Percentiles rank a stretch among this genome's conserved stretches.
Conservation (phyloP, 768 basidiomycete species). For the Trametes cubensis region DNA sequence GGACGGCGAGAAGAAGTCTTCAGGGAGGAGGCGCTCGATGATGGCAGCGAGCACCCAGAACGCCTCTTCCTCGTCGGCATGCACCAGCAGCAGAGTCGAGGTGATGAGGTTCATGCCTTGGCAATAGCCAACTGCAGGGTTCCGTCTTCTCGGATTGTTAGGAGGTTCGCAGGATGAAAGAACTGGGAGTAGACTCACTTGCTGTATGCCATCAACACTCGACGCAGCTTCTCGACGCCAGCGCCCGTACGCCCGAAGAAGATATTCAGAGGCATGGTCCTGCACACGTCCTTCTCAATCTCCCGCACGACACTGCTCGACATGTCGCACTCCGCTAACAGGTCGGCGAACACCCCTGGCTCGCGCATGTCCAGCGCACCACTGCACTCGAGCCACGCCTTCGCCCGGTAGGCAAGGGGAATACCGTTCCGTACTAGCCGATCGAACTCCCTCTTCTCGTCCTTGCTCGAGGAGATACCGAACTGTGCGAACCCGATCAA, state of each 20-base stretch:
- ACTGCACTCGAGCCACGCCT: constrained; percentile 92
- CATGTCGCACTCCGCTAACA: constrained; percentile 58
- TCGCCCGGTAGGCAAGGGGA: constrained; percentile 83
- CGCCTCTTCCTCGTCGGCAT: constrained; percentile 95
- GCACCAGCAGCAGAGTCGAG: constrained; percentile 89
- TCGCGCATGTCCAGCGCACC: constrained; percentile 91
- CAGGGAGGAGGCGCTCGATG: constrained; percentile 85
- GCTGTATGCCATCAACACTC: constrained; percentile 91
- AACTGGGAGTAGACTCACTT: constrained; percentile 55
- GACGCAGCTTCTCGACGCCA: constrained; percentile 87
- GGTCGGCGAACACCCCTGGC: constrained; percentile 86
- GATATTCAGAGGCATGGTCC: constrained; percentile 92
- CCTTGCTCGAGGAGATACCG: constrained; percentile 66
- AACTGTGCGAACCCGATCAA: constrained; percentile 91
- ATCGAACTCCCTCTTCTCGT: constrained; percentile 80
- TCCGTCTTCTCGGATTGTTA: constrained; percentile 60
- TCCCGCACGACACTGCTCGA: constrained; percentile 62
- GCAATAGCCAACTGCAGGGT: constrained; percentile 91
- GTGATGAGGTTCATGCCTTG: constrained; percentile 97
- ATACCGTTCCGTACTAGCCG: constrained; percentile 83
- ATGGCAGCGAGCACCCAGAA: constrained; percentile 94
- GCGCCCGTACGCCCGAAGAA: constrained; percentile 98
- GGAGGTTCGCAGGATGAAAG: not conserved
- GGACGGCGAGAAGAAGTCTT: constrained; percentile 92
- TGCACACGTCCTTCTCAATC: constrained; percentile 94